These are phyloP conservation scores for Populus alba DNA, from an alignment of 345 rosid species.

Conservation along the genomic window DNA sequence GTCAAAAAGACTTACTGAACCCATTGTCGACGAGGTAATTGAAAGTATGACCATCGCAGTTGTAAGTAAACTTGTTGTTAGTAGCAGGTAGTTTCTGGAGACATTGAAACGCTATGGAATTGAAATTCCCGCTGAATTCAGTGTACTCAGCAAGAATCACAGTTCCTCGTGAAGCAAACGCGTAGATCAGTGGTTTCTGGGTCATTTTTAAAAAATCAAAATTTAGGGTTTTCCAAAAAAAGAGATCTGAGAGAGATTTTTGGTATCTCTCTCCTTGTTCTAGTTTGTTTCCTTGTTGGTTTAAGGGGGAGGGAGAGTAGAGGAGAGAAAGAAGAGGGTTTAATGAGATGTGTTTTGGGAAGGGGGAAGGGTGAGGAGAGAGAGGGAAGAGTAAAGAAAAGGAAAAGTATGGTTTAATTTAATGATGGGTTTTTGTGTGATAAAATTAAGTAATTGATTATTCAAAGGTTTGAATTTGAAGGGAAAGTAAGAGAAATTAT, in stretches of 20 bases:
- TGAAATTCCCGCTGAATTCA: constrained; percentile 60
- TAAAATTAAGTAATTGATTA: background rate
- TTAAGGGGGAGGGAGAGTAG: background rate
- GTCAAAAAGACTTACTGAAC: constrained; percentile 30
- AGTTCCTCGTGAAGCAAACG: constrained; percentile 59
- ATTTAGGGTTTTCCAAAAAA: background rate
- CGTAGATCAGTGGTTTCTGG: constrained; percentile 61
- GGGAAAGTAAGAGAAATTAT: background rate
- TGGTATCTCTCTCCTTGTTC: background rate
- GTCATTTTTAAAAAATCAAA: constrained; percentile 29
- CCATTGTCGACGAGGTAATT: constrained; percentile 60
- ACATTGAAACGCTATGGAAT: constrained; percentile 57
- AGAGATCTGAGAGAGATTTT: constrained; percentile 1
- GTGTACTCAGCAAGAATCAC: constrained; percentile 51
- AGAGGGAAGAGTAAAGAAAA: background rate
- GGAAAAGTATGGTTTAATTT: background rate
- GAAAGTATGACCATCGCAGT: constrained; percentile 65
- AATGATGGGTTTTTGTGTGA: background rate
- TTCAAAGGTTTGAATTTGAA: background rate
- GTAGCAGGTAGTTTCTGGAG: constrained; percentile 59
- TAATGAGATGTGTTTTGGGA: background rate
- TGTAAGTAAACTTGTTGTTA: constrained; percentile 63
- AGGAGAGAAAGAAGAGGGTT: background rate
- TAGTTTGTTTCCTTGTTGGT: background rate
- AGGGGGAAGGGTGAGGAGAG: background rate